Evolutionary conservation across 2,329 filamentous ascomycete species (phyloP).

Genomic region (Biscogniauxia marginata): DNA sequence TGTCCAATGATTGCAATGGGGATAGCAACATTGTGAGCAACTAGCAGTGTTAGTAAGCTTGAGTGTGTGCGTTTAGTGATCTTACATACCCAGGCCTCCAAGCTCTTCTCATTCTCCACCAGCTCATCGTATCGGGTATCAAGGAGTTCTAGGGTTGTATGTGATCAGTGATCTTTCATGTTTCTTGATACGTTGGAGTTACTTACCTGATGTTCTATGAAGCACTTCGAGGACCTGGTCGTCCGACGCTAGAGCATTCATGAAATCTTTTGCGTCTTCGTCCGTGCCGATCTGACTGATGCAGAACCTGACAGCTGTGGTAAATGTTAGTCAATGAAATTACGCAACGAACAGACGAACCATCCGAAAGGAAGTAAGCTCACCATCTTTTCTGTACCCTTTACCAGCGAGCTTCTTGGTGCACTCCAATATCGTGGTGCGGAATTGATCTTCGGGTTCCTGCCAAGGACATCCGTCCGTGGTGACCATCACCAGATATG

Average conservation of each 20-base stretch:
- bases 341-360: not conserved
- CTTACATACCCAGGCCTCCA: slow-evolving; percentile 14
- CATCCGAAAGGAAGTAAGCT: not conserved
- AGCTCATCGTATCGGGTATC: slow-evolving; percentile 10
- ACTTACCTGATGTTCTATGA: slow-evolving; percentile 11
- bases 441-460: slow-evolving; percentile 11
- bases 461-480: slow-evolving; percentile 16
- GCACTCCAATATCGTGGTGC: slow-evolving; percentile 11
- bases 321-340: not conserved
- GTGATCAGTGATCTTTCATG: not conserved
- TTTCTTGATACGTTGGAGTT: too few relatives aligned
- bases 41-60: not conserved
- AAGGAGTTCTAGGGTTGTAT: slow-evolving; percentile 9
- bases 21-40: slow-evolving; percentile 14
- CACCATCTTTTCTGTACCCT: slow-evolving; percentile 12
- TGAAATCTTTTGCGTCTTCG: slow-evolving; percentile 9
- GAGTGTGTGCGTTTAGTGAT: not conserved
- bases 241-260: slow-evolving; percentile 9
- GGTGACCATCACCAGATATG: slow-evolving; percentile 12
- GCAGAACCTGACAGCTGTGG: slow-evolving; percentile 12
- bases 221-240: slow-evolving; percentile 9
- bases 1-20: slow-evolving; percentile 14
- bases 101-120: slow-evolving; percentile 9
- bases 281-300: slow-evolving; percentile 16
- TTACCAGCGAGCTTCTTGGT: slow-evolving; percentile 1